Percentiles rank a stretch among this genome's conserved stretches.
These are phyloP conservation scores for Barnettozyma salicaria DNA, from an alignment of 805 yeast species.

Conservation along the genomic window DNA sequence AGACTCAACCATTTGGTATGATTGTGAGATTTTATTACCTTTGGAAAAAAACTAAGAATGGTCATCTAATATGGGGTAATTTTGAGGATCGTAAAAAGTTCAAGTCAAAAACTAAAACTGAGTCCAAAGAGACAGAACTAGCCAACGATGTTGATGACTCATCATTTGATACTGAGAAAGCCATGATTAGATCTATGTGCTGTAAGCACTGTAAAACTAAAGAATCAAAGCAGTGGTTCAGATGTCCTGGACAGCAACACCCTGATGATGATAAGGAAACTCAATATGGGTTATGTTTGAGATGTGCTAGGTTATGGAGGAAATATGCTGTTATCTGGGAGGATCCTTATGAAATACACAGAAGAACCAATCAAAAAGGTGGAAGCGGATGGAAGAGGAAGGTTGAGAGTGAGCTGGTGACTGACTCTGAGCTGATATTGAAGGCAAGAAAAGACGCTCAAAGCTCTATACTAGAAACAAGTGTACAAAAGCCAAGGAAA, in stretches of 20 bases:
- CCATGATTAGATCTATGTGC: conserved; percentile 35
- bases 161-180: conserved; percentile 53
- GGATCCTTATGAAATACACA: conserved; percentile 60
- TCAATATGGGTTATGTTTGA: conserved; percentile 61
- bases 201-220: conserved; percentile 71
- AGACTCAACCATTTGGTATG: conserved; percentile 67
- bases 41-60: conserved; percentile 84
- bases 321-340: conserved; percentile 86
- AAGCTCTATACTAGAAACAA: conserved; percentile 1
- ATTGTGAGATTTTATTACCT: conserved; percentile 81
- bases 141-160: conserved; percentile 57
- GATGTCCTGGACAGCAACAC: conserved; percentile 51
- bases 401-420: conserved; percentile 60
- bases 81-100: conserved; percentile 69
- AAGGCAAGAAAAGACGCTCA: conserved; percentile 34
- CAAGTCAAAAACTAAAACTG: conserved; percentile 29
- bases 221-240: conserved; percentile 57
- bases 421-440: conserved; percentile 53
- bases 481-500: conserved; percentile 3
- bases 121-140: conserved; percentile 13
- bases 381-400: conserved; percentile 53
- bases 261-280: conserved; percentile 27
- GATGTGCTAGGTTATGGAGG: conserved; percentile 92
- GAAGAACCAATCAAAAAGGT: conserved; percentile 36
- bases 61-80: conserved; percentile 77